These are phyloP conservation scores for Begonia masoniana DNA, from an alignment of 306 rosid genomes.

Conservation along the genomic window DNA sequence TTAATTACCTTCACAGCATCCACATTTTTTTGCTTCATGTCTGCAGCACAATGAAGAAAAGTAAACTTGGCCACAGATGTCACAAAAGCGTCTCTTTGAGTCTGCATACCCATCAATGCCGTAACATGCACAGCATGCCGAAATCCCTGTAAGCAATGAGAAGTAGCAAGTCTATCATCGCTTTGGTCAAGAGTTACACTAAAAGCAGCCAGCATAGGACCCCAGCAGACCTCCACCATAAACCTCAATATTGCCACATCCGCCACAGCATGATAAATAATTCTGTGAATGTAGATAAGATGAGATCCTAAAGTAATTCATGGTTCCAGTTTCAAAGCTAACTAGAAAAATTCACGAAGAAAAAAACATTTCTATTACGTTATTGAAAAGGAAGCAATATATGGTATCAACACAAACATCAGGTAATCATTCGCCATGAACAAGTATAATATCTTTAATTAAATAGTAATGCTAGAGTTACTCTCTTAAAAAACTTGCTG, in stretches of 20 bases:
- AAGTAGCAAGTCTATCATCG: constrained; percentile 82
- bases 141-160: constrained; percentile 83
- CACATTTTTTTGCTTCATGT: constrained; percentile 97
- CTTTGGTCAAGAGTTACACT: constrained; percentile 99
- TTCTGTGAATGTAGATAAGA: constrained; percentile 41
- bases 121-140: constrained; percentile 95
- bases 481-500: too few species aligned
- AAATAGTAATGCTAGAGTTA: too few species aligned
- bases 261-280: constrained; percentile 25
- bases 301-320: constrained; percentile 3
- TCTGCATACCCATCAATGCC: constrained; percentile 94
- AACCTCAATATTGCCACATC: constrained; percentile 83
- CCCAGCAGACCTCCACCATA: constrained; percentile 99
- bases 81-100: constrained; percentile 96
- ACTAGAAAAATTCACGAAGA: too few species aligned
- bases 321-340: too few species aligned
- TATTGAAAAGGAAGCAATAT: too few species aligned
- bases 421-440: too few species aligned
- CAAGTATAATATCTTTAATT: too few species aligned
- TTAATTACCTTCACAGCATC: constrained; percentile 88
- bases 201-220: constrained; percentile 96
- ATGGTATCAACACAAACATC: too few species aligned
- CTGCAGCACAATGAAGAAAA: constrained; percentile 90
- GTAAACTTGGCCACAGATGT: constrained; percentile 98
- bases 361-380: too few species aligned